Base-by-base conservation (phyloP, 192 early-diverging fungal genomes). In the Entophlyctis luteolus region DNA sequence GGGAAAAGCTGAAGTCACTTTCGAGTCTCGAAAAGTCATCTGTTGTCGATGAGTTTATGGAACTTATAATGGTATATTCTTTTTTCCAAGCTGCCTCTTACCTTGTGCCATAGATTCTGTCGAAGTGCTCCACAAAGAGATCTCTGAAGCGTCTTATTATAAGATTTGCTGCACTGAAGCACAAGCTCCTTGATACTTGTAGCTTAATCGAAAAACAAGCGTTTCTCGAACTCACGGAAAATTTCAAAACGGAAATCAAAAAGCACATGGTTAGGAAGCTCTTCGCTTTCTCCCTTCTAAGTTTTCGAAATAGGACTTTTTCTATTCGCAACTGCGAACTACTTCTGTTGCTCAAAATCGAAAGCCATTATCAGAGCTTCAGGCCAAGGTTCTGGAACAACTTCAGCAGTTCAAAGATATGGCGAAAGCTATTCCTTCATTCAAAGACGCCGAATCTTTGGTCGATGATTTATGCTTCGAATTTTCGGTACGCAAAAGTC, bases 21-120 rank as follows among this genome's bases (percentile, higher is more conserved):
- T 34, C 33, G 23, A 42, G 36, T n/a, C 4, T 59, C 20, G 4
- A 25, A 4, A 34, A 31, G 33, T 34, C 14, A n/a, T 42, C 57
- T 4, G 25, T 42, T 59, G 57, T 59, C 37, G 57, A 59, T 42
- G 57, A 59, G 29, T 16, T 42, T 34, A 59, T 59, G 57, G 57
- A 59, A 42, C 37, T 42, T 59, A 14, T 59, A 20, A 22, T 59
- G 28, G 57, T 59, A 12, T 22, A 23, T 59, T 52, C 57, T 36
- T n/a, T 59, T 59, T 59, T 59, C 16, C 18, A 32, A 32, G 6
- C 23, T 6, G 28, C 20, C 12, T 20, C 14, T 20, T 16, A 53
- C 14, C 16, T 27, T 53, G 50, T 22, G 10, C 29, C 3, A 16
- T 25, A 59, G 57, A 34, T 23, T 8, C 37, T 59, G 12, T 59